A percentile compares a stretch with the other conserved stretches of the same genome.
These are phyloP conservation scores for Galerina sulciceps DNA, from an alignment of 768 basidiomycete genomes.

Conservation along the genomic window DNA sequence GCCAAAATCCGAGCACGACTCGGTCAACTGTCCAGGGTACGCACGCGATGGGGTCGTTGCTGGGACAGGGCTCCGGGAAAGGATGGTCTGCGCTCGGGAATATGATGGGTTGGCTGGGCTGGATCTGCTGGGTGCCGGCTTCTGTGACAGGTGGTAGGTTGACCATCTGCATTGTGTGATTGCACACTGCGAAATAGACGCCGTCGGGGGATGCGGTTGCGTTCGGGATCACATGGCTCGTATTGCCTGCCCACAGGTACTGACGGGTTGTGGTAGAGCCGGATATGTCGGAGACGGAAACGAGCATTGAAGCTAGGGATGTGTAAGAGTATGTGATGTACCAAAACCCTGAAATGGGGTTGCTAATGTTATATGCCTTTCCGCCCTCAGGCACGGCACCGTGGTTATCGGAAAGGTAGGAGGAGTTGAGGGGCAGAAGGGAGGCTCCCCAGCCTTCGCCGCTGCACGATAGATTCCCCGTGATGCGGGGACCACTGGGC, in stretches of 20 bases:
- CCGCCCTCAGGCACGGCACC: background rate
- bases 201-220: background rate
- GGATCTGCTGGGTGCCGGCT: too few relatives aligned
- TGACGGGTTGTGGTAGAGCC: background rate
- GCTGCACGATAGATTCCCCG: background rate
- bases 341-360: too few relatives aligned
- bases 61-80: too few relatives aligned
- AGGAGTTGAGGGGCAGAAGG: background rate
- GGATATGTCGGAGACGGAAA: too few relatives aligned
- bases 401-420: background rate
- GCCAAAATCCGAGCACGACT: too few relatives aligned
- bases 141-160: background rate
- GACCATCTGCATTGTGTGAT: background rate
- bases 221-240: background rate
- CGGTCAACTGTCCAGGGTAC: too few relatives aligned
- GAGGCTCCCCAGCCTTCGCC: background rate
- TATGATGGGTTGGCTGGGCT: too few relatives aligned
- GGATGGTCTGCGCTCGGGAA: too few relatives aligned
- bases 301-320: background rate
- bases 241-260: slow-evolving; percentile 4
- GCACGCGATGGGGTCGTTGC: too few relatives aligned
- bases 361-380: background rate
- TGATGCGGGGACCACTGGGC: background rate
- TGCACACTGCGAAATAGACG: background rate
- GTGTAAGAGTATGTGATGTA: background rate